Evolutionary conservation across 2,329 filamentous ascomycete genomes (phyloP).

Genomic region (Pestalotiopsis sp.): DNA sequence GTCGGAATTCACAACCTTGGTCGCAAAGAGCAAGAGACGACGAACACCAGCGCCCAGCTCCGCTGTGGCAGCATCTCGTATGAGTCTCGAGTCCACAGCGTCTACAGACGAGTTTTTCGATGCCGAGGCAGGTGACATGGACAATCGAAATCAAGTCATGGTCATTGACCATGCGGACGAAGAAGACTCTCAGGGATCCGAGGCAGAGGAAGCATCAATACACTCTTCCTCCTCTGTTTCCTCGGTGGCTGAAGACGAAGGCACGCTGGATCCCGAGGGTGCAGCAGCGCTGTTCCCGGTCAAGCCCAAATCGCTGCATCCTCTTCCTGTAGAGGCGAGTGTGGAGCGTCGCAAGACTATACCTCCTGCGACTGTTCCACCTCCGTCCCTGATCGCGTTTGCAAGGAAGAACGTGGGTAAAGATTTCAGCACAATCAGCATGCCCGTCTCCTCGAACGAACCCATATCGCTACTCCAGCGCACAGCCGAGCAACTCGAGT

Average conservation of each 20-base stretch:
- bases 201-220: constrained; percentile 55
- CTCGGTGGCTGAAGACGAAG: constrained; percentile 62
- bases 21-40: constrained; percentile 78
- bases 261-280: constrained; percentile 52
- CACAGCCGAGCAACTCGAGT: constrained; percentile 88
- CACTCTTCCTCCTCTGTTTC: constrained; percentile 61
- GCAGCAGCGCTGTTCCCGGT: constrained; percentile 75
- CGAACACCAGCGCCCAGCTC: constrained; percentile 60
- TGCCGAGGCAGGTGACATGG: constrained; percentile 69
- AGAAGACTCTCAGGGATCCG: constrained; percentile 62
- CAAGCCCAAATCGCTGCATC: constrained; percentile 74
- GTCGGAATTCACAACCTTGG: constrained; percentile 75
- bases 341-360: constrained; percentile 73
- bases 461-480: constrained; percentile 87
- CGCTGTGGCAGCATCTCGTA: constrained; percentile 42
- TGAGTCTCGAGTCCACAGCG: constrained; percentile 78
- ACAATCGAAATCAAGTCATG: constrained; percentile 65
- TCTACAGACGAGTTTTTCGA: constrained; percentile 94
- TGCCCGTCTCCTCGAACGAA: constrained; percentile 97
- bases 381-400: constrained; percentile 91
- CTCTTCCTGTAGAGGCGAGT: constrained; percentile 70
- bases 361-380: constrained; percentile 72
- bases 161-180: constrained; percentile 73
- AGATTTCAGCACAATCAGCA: constrained; percentile 92
- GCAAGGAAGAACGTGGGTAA: constrained; percentile 98